Conservation (phyloP, 805 yeast species). For the Wickerhamomyces chaumierensis region DNA sequence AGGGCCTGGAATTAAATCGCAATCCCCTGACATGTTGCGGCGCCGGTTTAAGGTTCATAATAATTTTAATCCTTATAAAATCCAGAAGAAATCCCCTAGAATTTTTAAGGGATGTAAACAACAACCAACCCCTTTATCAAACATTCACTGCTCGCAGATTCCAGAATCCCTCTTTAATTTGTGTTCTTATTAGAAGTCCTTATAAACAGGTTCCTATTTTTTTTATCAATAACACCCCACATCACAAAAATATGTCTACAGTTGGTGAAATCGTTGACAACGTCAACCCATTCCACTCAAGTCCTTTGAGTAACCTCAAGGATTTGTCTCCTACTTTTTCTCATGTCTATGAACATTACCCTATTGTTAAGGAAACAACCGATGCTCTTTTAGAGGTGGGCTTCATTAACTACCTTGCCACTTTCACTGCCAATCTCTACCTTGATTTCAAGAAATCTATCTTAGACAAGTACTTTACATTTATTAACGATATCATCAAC, state of each 20-base stretch:
- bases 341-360: background rate
- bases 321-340: background rate
- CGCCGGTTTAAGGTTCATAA: too few relatives aligned
- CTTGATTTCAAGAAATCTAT: background rate
- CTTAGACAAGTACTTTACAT: background rate
- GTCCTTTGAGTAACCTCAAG: background rate
- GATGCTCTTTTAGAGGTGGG: background rate
- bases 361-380: background rate
- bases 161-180: too few relatives aligned
- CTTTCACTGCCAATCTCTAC: background rate
- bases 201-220: too few relatives aligned
- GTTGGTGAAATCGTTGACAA: background rate
- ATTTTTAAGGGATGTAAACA: too few relatives aligned
- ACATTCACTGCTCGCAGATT: too few relatives aligned
- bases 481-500: background rate
- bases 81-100: too few relatives aligned
- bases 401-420: background rate
- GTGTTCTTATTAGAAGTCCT: too few relatives aligned
- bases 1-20: too few relatives aligned
- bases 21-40: too few relatives aligned
- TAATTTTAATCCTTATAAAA: too few relatives aligned
- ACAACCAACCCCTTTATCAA: too few relatives aligned
- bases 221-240: too few relatives aligned
- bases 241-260: slow-evolving; percentile 7
- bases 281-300: background rate